Conservation (phyloP, 495 filamentous ascomycete species). For the Trichoderma erinaceum region DNA sequence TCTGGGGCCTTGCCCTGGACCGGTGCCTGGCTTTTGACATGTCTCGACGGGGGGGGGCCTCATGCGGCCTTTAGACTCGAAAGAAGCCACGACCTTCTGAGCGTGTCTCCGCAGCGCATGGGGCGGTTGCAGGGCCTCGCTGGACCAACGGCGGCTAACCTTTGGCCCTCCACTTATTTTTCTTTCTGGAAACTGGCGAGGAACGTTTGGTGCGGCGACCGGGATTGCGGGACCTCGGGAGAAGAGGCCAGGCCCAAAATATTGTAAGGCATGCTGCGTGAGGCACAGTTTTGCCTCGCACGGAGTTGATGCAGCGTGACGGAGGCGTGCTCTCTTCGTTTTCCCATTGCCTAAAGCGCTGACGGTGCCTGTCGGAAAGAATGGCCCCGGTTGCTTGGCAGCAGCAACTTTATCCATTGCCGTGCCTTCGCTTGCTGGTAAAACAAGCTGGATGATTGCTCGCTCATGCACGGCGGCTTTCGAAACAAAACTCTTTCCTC, state of each 20-base stretch:
- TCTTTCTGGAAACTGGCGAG: constrained; percentile 7
- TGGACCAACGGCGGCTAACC: constrained; percentile 8
- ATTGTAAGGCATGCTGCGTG: neutral
- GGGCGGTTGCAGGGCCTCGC: constrained; percentile 6
- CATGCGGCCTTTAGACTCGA: neutral
- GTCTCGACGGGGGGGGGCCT: neutral
- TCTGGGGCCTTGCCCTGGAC: neutral
- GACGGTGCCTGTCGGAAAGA: neutral
- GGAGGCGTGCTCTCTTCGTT: neutral
- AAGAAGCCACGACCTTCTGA: neutral
- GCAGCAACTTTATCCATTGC: neutral
- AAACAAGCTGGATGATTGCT: neutral
- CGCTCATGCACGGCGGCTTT: neutral
- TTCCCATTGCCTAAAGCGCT: neutral
- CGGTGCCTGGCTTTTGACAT: neutral
- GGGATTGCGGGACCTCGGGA: constrained; percentile 2
- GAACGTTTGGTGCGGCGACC: neutral
- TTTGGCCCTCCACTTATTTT: constrained; percentile 5
- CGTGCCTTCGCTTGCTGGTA: neutral
- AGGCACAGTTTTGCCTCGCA: neutral
- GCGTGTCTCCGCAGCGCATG: neutral
- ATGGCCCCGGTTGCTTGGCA: neutral
- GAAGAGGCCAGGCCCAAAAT: neutral
- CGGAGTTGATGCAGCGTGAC: constrained; percentile 3
- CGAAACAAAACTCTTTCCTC: neutral